Conservation (phyloP, 768 basidiomycete genomes). For the Tulasnella sp. region DNA sequence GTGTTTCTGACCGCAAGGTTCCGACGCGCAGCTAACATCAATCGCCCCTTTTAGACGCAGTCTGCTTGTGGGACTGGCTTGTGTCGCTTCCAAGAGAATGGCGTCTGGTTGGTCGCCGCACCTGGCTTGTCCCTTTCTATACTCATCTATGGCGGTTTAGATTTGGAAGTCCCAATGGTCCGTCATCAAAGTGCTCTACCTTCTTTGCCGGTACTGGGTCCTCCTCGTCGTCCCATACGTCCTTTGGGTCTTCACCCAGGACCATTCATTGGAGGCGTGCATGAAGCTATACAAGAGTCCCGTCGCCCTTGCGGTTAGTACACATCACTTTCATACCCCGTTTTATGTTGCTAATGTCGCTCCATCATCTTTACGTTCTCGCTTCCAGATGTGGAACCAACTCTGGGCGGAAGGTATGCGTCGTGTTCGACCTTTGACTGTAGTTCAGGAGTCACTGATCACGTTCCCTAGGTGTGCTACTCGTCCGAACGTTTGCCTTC, state of each 20-base stretch:
- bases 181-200: slow-evolving; percentile 8
- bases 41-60: background rate
- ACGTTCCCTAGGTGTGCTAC: background rate
- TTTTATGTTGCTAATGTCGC: background rate
- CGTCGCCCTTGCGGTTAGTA: background rate
- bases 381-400: slow-evolving; percentile 8
- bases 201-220: slow-evolving; percentile 7
- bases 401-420: background rate
- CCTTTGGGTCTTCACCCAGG: background rate
- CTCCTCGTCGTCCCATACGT: background rate
- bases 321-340: background rate
- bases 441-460: background rate
- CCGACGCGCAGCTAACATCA: background rate
- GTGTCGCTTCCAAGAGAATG: background rate
- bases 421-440: background rate
- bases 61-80: slow-evolving; percentile 3
- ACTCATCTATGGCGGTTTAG: background rate
- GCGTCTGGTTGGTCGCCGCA: background rate
- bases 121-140: background rate
- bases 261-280: background rate
- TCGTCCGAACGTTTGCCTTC: slow-evolving; percentile 3
- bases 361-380: background rate
- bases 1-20: background rate
- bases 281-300: background rate
- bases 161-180: background rate